phyloP scores from a whole-genome alignment of 441 rosid genomes.

The Iberis amara region DNA sequence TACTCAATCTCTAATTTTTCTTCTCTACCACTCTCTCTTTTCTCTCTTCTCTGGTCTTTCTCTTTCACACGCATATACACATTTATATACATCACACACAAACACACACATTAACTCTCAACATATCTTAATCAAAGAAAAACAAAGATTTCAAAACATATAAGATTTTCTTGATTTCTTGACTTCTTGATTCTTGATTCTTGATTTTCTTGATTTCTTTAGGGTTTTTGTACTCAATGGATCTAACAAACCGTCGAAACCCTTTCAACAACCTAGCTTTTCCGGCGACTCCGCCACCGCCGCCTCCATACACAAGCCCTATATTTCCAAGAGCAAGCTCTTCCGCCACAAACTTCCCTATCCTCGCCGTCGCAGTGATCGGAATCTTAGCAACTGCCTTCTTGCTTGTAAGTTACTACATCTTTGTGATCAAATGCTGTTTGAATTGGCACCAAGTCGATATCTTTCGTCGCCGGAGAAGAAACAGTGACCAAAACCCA shows the following conservation, averaged over 20 bases:
- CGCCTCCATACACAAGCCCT: slow-evolving; percentile 21
- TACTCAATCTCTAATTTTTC: slow-evolving; percentile 27
- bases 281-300: slow-evolving; percentile 23
- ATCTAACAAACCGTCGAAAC: slow-evolving; percentile 26
- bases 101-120: neutral
- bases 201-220: neutral
- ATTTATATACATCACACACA: slow-evolving; percentile 16
- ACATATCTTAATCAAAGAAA: neutral
- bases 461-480: slow-evolving; percentile 39
- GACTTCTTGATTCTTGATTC: neutral
- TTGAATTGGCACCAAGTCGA: slow-evolving; percentile 36
- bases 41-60: slow-evolving; percentile 9
- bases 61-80: slow-evolving; percentile 15
- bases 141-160: neutral
- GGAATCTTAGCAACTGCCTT: slow-evolving; percentile 41
- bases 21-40: slow-evolving; percentile 14
- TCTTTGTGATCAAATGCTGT: slow-evolving; percentile 48
- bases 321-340: slow-evolving; percentile 27
- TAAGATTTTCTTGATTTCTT: neutral
- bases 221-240: slow-evolving; percentile 24
- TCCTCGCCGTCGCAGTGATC: slow-evolving; percentile 38
- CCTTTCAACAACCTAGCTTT: slow-evolving; percentile 22
- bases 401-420: slow-evolving; percentile 46
- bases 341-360: slow-evolving; percentile 45
- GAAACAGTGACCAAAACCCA: slow-evolving; percentile 46